Evolutionary conservation across 805 yeast genomes (phyloP).

Genomic region (Isabelozyma heimii): DNA sequence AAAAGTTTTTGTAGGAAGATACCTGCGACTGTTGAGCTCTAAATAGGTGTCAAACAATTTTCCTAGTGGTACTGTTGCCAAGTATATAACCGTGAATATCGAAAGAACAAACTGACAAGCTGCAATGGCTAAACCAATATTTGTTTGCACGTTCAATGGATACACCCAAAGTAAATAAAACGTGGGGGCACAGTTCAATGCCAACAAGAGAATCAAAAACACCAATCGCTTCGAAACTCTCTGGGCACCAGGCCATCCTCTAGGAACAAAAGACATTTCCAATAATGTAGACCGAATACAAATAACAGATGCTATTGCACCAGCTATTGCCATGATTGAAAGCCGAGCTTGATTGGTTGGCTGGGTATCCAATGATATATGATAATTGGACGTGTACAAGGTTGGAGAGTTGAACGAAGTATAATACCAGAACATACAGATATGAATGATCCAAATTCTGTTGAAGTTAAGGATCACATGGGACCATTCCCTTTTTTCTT

Average conservation of each 20-base stretch:
- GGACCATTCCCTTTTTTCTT: conserved; percentile 73
- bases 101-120: conserved; percentile 58
- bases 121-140: conserved; percentile 43
- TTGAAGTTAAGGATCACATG: conserved; percentile 73
- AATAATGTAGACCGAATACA: conserved; percentile 54
- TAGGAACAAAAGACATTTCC: conserved; percentile 65
- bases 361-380: conserved; percentile 50
- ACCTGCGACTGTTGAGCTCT: conserved; percentile 32
- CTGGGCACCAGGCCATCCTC: conserved; percentile 71
- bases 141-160: conserved; percentile 29
- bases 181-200: conserved; percentile 49
- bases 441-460: conserved; percentile 76
- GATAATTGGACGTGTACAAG: conserved; percentile 59
- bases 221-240: conserved; percentile 50
- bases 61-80: conserved; percentile 62
- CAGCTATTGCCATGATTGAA: conserved; percentile 65
- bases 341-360: conserved; percentile 58
- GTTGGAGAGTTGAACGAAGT: conserved; percentile 68
- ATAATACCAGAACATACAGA: conserved; percentile 74
- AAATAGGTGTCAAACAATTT: conserved; percentile 42
- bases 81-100: conserved; percentile 50
- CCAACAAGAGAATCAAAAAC: conserved; percentile 40
- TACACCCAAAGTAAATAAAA: conserved; percentile 44
- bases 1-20: conserved; percentile 53
- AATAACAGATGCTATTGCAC: conserved; percentile 56